Percentiles rank a stretch among this genome's conserved stretches.
Conservation (phyloP, 169 alveolate genomes). For the Miamiensis avidus region DNA sequence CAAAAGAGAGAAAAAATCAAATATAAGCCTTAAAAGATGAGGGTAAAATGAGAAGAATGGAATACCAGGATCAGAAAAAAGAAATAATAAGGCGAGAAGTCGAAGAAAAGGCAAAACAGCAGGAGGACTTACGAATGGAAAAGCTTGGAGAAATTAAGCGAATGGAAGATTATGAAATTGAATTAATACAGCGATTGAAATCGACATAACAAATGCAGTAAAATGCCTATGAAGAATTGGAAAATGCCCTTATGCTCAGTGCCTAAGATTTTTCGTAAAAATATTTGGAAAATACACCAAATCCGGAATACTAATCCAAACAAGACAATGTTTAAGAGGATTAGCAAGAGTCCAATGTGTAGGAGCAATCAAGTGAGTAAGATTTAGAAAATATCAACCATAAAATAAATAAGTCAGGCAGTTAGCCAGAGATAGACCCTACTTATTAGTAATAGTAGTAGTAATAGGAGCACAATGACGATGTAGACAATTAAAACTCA, state of each 20-base stretch:
- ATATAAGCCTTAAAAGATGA: neutral
- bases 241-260: conserved; percentile 6
- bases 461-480: too few relatives aligned
- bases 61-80: neutral
- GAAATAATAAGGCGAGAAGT: conserved; percentile 14
- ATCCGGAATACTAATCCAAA: neutral
- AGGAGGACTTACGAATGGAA: neutral
- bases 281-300: neutral
- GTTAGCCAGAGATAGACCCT: too few relatives aligned
- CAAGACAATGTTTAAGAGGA: neutral
- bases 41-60: neutral
- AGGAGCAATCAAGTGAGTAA: too few relatives aligned
- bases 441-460: too few relatives aligned
- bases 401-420: too few relatives aligned
- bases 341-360: too few relatives aligned
- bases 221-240: conserved; percentile 26
- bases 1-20: neutral
- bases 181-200: conserved; percentile 11
- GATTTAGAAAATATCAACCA: too few relatives aligned
- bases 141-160: conserved; percentile 22
- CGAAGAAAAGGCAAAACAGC: neutral
- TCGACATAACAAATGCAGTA: conserved; percentile 23
- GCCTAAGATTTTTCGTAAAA: neutral
- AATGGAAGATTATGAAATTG: conserved; percentile 27
- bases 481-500: too few relatives aligned